Percentiles rank a stretch among this genome's conserved stretches.
Conservation (phyloP, 2,329 filamentous ascomycete genomes). For the Colletotrichum lentis region DNA sequence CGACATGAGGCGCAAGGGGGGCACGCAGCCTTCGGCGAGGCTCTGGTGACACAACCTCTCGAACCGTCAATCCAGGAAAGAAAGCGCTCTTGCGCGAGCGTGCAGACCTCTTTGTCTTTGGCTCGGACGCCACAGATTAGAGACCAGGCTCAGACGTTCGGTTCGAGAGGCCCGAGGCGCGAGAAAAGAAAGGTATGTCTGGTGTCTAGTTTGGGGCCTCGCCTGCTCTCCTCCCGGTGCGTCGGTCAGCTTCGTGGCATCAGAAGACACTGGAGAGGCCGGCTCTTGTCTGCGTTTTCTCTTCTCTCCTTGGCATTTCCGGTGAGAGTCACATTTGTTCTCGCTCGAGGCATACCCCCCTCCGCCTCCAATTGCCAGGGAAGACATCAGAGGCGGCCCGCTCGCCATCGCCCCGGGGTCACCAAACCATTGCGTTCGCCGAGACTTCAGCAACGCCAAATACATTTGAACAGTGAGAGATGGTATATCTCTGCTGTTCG, state of each 20-base stretch:
- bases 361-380: not conserved
- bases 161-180: not conserved
- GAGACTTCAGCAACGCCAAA: not conserved
- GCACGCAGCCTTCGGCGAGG: not conserved
- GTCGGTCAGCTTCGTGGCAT: not conserved
- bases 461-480: not conserved
- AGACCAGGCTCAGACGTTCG: constrained; percentile 2
- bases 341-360: no score
- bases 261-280: constrained; percentile 5
- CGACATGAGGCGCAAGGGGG: constrained; percentile 3
- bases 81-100: constrained; percentile 13
- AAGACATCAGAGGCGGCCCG: not conserved
- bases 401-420: not conserved
- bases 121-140: constrained; percentile 9
- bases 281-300: constrained; percentile 16
- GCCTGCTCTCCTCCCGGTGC: not conserved
- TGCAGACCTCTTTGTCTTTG: constrained; percentile 27
- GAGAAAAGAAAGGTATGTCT: constrained; percentile 17
- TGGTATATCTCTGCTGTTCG: not conserved
- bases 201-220: constrained; percentile 9
- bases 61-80: constrained; percentile 6
- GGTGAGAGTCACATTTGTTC: not conserved
- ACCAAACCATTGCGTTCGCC: not conserved
- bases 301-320: constrained; percentile 16
- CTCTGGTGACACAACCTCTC: not conserved